A percentile compares a stretch with the other conserved stretches of the same genome.
Conservation (phyloP, 495 filamentous ascomycete species). For the Viridothelium virens region DNA sequence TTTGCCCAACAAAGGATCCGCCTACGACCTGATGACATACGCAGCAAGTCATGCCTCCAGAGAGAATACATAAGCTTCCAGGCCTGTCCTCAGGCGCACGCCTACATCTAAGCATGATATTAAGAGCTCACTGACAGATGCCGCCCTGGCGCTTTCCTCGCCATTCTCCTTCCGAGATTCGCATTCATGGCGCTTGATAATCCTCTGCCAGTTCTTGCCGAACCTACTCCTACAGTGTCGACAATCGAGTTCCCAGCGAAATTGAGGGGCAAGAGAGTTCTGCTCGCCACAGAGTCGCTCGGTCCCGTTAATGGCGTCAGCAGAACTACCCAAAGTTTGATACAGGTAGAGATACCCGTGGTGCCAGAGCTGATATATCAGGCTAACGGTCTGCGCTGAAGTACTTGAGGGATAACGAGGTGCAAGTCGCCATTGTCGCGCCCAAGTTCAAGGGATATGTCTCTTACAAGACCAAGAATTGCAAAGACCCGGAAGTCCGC, state of each 20-base stretch:
- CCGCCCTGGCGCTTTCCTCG: not conserved
- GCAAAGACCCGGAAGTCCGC: slow-evolving; percentile 41
- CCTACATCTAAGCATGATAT: not conserved
- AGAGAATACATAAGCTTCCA: not conserved
- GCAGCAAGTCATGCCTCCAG: not conserved
- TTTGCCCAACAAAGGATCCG: not conserved
- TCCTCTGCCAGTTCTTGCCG: slow-evolving; percentile 1
- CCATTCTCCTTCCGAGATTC: not conserved
- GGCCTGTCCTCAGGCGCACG: not conserved
- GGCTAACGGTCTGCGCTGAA: slow-evolving; percentile 24
- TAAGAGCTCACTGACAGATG: not conserved
- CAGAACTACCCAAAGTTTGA: slow-evolving; percentile 53
- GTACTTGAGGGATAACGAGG: slow-evolving; percentile 50
- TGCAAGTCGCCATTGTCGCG: slow-evolving; percentile 51
- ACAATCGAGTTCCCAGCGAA: slow-evolving; percentile 39
- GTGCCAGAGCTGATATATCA: not conserved
- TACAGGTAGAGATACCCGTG: slow-evolving; percentile 21
- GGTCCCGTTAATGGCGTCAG: slow-evolving; percentile 61
- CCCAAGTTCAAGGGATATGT: slow-evolving; percentile 39
- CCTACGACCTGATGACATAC: not conserved
- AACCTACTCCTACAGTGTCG: not conserved
- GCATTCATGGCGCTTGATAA: not conserved
- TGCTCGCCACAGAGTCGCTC: slow-evolving; percentile 57
- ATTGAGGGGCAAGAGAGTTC: slow-evolving; percentile 46
- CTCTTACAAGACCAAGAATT: slow-evolving; percentile 18